Base-by-base conservation (phyloP, 2,329 filamentous ascomycete genomes). In the Clarireedia sp. region DNA sequence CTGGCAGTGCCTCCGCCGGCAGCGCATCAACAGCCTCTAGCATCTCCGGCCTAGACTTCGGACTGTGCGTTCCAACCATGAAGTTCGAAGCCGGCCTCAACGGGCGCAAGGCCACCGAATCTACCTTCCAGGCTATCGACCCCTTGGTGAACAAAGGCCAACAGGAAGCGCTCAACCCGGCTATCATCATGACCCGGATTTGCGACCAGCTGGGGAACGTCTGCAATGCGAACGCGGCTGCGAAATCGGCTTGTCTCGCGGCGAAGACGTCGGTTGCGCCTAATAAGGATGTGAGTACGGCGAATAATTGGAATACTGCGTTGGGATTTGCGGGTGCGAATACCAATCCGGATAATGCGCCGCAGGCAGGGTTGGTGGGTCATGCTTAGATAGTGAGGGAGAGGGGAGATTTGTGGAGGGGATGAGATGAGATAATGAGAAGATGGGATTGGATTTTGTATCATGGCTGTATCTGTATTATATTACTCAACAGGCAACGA, bases 181-280 rank as follows among this genome's bases (percentile, higher is more conserved):
- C 81, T 73, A 87, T 87, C 74, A 87, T 87, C 74, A 85, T 82
- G 68, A 86, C 85, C 76, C 79, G 82, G 59, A 82, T 87, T 68
- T 83, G 81, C 70, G 83, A 87, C 70, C 82, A 86, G 72, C 76
- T 87, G 57, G 77, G 70, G 66, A 87, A 86, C 71, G 81, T 83
- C 38, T 87, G 84, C 71, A 72, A 74, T 40, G 83, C 83, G 52
- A 83, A 82, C 66, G 74, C 72, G 24, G 82, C 79, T 3, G 84
- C 82, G 53, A 74, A 79, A 61, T 67, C 74, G 12, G 74, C 75
- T 5, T 84, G 80, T 69, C 62, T 68, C 49, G 69, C 71, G 23
- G 82, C 81, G 2, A 73, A 83, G 70, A 72, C 77, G 0, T 66
- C 75, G 67, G 77, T 84, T 48, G 57, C 71, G 62, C 75, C 75